Percentiles rank a stretch among this genome's conserved stretches.
Conservation (phyloP, 2,329 filamentous ascomycete species). For the Dactylella cylindrospora region DNA sequence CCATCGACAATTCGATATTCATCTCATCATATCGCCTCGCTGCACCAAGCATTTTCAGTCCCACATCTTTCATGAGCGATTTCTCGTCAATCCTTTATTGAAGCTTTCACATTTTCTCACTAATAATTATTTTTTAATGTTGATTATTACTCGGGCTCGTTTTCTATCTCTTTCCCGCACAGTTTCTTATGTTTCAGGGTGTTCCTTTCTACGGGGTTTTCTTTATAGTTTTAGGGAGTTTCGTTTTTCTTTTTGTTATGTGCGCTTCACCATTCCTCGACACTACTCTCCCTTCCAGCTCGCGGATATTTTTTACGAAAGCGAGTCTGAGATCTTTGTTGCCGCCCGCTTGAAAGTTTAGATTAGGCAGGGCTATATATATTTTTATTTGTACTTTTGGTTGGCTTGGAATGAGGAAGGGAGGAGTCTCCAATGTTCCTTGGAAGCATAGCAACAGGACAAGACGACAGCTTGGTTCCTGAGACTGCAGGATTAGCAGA, state of each 20-base stretch:
- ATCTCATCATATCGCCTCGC: neutral
- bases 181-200: neutral
- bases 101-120: too few species aligned
- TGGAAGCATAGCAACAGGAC: too few species aligned
- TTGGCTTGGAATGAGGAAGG: too few species aligned
- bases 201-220: slow-evolving; percentile 1
- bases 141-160: neutral
- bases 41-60: neutral
- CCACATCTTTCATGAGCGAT: neutral
- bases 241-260: neutral
- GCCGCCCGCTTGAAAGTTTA: too few species aligned
- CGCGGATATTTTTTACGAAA: slow-evolving; percentile 20
- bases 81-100: neutral
- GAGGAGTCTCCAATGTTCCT: too few species aligned
- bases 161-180: slow-evolving; percentile 2
- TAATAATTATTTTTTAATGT: too few species aligned
- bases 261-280: too few species aligned
- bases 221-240: slow-evolving; percentile 1
- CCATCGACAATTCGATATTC: neutral
- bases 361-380: too few species aligned
- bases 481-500: too few species aligned
- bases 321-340: slow-evolving; percentile 11
- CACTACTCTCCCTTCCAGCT: too few species aligned
- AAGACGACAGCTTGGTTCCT: too few species aligned
- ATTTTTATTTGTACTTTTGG: neutral